Percentiles rank a stretch among this genome's conserved stretches.
Conservation (phyloP, 2,329 filamentous ascomycete species). For the Colletotrichum spinosum region DNA sequence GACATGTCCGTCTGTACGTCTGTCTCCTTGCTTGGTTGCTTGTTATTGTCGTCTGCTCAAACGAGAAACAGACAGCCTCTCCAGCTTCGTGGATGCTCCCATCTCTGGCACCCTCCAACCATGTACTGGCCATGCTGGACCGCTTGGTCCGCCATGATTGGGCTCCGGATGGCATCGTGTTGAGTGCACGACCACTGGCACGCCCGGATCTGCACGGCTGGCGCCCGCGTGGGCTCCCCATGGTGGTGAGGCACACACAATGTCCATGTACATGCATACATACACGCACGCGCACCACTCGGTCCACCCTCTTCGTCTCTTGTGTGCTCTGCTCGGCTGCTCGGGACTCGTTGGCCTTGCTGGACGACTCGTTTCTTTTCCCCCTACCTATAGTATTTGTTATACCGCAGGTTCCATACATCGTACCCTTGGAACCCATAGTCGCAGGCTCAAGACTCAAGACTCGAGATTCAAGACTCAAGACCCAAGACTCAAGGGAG, state of each 20-base stretch:
- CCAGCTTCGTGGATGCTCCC: background rate
- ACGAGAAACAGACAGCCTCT: background rate
- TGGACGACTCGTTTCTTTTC: background rate
- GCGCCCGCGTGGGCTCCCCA: background rate
- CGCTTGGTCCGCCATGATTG: constrained; percentile 28
- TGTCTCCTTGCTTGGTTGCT: too few species aligned
- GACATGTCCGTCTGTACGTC: too few species aligned
- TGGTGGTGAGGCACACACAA: too few species aligned
- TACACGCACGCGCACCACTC: background rate
- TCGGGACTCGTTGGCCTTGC: background rate
- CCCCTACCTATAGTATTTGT: too few species aligned
- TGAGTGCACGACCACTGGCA: constrained; percentile 29
- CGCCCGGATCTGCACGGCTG: constrained; percentile 30
- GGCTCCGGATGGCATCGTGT: constrained; percentile 20
- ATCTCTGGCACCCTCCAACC: background rate
- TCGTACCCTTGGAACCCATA: too few species aligned
- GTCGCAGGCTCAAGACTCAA: background rate
- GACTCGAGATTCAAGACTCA: too few species aligned
- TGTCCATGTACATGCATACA: background rate
- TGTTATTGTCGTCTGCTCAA: too few species aligned
- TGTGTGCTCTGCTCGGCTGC: background rate
- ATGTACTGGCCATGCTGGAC: constrained; percentile 13
- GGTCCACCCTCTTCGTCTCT: constrained; percentile 6
- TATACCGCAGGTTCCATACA: too few species aligned
- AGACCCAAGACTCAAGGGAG: constrained; percentile 2